Evolutionary conservation across 495 filamentous ascomycete species (phyloP).

Genomic region (Penicillium herquei): DNA sequence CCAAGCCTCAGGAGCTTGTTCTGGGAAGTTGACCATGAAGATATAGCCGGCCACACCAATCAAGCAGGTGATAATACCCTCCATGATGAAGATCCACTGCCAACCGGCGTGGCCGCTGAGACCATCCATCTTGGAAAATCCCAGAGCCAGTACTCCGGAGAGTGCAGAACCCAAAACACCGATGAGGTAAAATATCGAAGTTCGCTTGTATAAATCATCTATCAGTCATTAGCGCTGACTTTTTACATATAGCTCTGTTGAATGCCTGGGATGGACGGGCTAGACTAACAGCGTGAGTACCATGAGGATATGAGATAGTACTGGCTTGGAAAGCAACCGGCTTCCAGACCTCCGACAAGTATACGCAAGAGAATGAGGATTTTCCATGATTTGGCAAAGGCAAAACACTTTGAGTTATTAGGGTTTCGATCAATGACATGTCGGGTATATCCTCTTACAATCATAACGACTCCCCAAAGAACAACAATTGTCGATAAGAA

Average conservation of each 20-base stretch:
- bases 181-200: constrained; percentile 56
- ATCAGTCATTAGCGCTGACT: not conserved
- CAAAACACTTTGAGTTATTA: constrained; percentile 15
- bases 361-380: constrained; percentile 48
- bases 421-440: not conserved
- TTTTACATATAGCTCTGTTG: not conserved
- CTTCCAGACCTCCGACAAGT: constrained; percentile 56
- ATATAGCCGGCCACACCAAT: constrained; percentile 39
- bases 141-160: constrained; percentile 56
- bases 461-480: constrained; percentile 11
- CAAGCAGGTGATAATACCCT: constrained; percentile 28
- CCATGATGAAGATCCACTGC: constrained; percentile 47
- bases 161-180: constrained; percentile 53
- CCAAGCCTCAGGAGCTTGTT: constrained; percentile 41
- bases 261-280: not conserved
- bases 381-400: constrained; percentile 48
- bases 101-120: constrained; percentile 44
- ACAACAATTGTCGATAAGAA: constrained; percentile 8
- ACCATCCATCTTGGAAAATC: constrained; percentile 49
- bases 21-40: constrained; percentile 52
- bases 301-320: constrained; percentile 13
- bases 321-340: constrained; percentile 33
- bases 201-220: constrained; percentile 50
- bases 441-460: not conserved
- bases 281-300: constrained; percentile 14